Evolutionary conservation across 352 stramenopile species (phyloP).

Genomic region (Phytophthora palmivora): DNA sequence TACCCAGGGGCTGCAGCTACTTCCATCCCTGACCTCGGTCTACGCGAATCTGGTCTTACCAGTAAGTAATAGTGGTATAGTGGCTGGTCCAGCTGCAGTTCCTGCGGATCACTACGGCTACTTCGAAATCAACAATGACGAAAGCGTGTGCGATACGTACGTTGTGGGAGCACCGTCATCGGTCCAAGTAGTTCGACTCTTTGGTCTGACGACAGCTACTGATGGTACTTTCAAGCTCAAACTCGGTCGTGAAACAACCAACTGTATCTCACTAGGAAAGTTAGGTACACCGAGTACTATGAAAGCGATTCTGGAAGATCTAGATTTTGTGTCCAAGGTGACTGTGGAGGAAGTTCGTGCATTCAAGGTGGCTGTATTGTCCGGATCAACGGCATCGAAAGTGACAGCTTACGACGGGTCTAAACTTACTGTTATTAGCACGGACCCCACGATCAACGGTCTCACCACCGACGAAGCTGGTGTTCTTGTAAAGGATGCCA

Average conservation of each 20-base stretch:
- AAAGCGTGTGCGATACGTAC: conserved; percentile 65
- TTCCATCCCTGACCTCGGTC: conserved; percentile 60
- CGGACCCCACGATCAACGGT: conserved; percentile 15
- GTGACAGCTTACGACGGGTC: conserved; percentile 47
- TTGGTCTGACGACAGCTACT: conserved; percentile 70
- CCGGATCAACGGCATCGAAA: conserved; percentile 46
- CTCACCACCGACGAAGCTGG: conserved; percentile 44
- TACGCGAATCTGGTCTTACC: conserved; percentile 35
- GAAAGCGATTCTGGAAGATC: conserved; percentile 43
- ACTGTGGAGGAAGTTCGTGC: conserved; percentile 54
- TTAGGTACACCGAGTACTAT: conserved; percentile 36
- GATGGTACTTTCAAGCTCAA: conserved; percentile 59
- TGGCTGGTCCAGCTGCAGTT: conserved; percentile 26
- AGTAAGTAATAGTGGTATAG: conserved; percentile 29
- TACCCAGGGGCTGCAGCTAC: conserved; percentile 61
- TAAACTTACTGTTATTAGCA: conserved; percentile 48
- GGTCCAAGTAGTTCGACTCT: conserved; percentile 76
- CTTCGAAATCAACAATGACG: conserved; percentile 67
- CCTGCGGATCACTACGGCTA: conserved; percentile 52
- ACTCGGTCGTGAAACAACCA: conserved; percentile 57
- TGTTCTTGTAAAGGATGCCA: conserved; percentile 35
- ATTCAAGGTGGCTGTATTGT: conserved; percentile 72
- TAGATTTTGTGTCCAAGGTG: conserved; percentile 54
- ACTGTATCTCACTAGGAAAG: conserved; percentile 60
- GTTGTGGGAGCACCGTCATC: conserved; percentile 61